Evolutionary conservation across 495 filamentous ascomycete genomes (phyloP).

Genomic region (Aspergillus avenaceus): DNA sequence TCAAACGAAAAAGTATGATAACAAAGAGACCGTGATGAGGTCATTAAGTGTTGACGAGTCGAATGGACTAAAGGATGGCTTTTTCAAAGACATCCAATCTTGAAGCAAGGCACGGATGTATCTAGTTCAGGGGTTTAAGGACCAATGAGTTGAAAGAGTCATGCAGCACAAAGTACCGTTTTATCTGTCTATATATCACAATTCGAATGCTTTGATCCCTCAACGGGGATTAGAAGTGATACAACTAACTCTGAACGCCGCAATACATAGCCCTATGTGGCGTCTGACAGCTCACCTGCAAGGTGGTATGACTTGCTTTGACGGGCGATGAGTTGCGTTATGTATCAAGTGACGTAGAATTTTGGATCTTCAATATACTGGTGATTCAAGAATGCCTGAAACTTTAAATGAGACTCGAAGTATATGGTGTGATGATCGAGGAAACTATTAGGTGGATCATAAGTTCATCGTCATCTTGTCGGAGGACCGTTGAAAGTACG

Average conservation of each 20-base stretch:
- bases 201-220: not conserved
- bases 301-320: not conserved
- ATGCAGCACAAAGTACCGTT: not conserved
- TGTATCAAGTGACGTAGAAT: not conserved
- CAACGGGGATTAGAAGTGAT: not conserved
- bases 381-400: not conserved
- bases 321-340: not conserved
- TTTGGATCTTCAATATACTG: too few relatives aligned
- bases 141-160: not conserved
- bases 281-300: constrained; percentile 8
- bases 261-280: constrained; percentile 1
- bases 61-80: too few relatives aligned
- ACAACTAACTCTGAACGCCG: not conserved
- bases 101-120: too few relatives aligned
- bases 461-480: too few relatives aligned
- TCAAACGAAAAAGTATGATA: too few relatives aligned
- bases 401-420: not conserved
- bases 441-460: not conserved
- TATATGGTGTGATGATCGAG: not conserved
- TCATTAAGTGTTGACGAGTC: too few relatives aligned
- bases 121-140: not conserved
- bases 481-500: too few relatives aligned
- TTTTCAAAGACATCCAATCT: too few relatives aligned
- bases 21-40: too few relatives aligned
- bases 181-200: constrained; percentile 1